Base-by-base conservation (phyloP, 2,329 filamentous ascomycete species). In the Sporothrix protearum region DNA sequence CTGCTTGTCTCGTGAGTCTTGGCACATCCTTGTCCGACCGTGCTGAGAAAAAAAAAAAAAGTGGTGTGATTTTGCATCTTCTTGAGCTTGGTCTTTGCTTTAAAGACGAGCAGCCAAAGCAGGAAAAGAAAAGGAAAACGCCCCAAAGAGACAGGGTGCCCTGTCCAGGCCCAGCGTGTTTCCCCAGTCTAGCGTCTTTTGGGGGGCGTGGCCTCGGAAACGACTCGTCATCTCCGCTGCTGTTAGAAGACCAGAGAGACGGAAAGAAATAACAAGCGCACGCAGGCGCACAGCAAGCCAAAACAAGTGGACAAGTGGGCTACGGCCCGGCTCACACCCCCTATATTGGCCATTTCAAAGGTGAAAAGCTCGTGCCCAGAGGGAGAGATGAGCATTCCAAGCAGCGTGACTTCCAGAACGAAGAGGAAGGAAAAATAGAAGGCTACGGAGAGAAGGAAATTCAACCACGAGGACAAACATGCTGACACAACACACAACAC, bases 191-290 rank as follows among this genome's bases (percentile, higher is more conserved):
- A 61, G 55, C 55, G 55, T n/a, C 3, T 19, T 36, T 61, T 22
- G n/a, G n/a, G 28, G 28, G 53, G 53, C 25, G 53, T 57, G 53
- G 28, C 53, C 9, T 16, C 53, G 33, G 33, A 55, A 55, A 57
- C 53, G 53, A 57, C 53, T 57, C 53, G 28, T 57, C 53, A 57
- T 57, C 53, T 57, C 53, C 33, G 53, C 14, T 57, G 28, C 33
- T 57, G 19, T 57, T 57, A 36, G 33, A 36, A 36, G 33, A 36
- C 3, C 33, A 36, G 22, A 53, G 19, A 22, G 9, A 22, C 19
- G 8, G n/a, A n/a, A n/a, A n/a, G n/a, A n/a, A n/a, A n/a, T n/a
- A 36, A 36, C 39, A 42, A 9, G 39, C 39, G 39, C 39, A 42
- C 6, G 39, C 57, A 39, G 33, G 36, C 59, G 36, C 36, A 63